Conservation (phyloP, 345 rosid genomes). For the Brassica carinata region DNA sequence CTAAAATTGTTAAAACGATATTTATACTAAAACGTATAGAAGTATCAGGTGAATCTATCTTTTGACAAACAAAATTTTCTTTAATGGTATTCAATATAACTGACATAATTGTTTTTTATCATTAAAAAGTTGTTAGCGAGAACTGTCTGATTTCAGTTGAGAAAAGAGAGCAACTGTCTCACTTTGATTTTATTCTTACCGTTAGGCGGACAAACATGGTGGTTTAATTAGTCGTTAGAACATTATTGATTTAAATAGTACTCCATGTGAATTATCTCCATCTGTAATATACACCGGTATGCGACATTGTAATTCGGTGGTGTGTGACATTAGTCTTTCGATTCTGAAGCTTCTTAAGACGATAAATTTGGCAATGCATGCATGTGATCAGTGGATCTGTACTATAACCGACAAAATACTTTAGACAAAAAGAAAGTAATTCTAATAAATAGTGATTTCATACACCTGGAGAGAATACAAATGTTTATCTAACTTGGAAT, state of each 20-base stretch:
- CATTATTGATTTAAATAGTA: neutral
- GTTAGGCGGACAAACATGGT: neutral
- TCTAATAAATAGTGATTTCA: neutral
- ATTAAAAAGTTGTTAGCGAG: neutral
- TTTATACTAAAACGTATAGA: neutral
- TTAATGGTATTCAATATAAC: neutral
- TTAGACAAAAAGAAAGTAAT: neutral
- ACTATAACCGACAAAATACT: conserved; percentile 1
- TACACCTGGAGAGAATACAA: neutral
- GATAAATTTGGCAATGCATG: conserved; percentile 23
- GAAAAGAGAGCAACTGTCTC: neutral
- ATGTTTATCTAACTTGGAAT: neutral
- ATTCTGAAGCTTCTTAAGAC: neutral
- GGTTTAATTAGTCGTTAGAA: neutral
- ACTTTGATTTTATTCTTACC: neutral
- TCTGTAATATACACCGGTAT: neutral
- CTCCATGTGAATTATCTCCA: neutral
- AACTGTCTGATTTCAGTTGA: neutral
- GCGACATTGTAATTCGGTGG: neutral
- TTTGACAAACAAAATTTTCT: neutral
- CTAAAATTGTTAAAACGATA: neutral
- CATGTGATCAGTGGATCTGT: conserved; percentile 29
- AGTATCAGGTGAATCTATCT: neutral
- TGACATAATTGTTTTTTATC: neutral
- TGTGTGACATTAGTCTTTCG: neutral